phyloP scores from a whole-genome alignment of 179 eudicot species.

The Spergularia azorica region DNA sequence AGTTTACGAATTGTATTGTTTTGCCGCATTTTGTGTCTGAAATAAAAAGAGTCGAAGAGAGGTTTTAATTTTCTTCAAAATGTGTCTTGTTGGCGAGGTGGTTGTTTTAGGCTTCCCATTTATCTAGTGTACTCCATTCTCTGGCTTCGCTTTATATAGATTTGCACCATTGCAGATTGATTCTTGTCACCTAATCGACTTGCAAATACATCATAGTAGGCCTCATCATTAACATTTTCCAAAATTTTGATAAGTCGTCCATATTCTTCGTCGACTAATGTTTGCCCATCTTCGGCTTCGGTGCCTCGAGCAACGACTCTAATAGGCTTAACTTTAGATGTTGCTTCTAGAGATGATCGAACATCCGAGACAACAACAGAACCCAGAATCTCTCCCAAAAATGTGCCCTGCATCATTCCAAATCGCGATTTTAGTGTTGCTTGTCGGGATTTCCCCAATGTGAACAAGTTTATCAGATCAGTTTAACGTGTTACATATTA shows the following conservation, averaged over 20 bases:
- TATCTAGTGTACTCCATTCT: conserved; percentile 34
- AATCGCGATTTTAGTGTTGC: neutral
- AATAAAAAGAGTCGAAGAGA: too few species aligned
- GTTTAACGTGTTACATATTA: neutral
- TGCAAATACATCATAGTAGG: conserved; percentile 53
- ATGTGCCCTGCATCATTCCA: conserved; percentile 52
- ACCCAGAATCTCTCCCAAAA: conserved; percentile 80
- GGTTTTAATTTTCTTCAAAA: too few species aligned
- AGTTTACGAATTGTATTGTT: too few species aligned
- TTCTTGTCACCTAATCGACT: conserved; percentile 51
- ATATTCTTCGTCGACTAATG: conserved; percentile 38
- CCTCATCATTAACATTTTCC: conserved; percentile 42
- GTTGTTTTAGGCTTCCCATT: too few species aligned
- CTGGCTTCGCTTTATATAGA: conserved; percentile 54
- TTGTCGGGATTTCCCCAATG: neutral
- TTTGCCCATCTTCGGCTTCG: conserved; percentile 61
- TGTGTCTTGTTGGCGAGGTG: too few species aligned
- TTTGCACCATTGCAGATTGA: conserved; percentile 63
- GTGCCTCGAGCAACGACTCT: conserved; percentile 52
- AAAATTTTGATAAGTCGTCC: conserved; percentile 50
- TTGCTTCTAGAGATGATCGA: conserved; percentile 32
- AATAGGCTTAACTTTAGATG: conserved; percentile 36
- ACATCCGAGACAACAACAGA: conserved; percentile 54
- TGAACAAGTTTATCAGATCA: neutral
- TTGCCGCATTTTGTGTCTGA: too few species aligned